These are phyloP conservation scores for Malassezia globosa DNA, from an alignment of 1,284 basidiomycete species.

Conservation along the genomic window DNA sequence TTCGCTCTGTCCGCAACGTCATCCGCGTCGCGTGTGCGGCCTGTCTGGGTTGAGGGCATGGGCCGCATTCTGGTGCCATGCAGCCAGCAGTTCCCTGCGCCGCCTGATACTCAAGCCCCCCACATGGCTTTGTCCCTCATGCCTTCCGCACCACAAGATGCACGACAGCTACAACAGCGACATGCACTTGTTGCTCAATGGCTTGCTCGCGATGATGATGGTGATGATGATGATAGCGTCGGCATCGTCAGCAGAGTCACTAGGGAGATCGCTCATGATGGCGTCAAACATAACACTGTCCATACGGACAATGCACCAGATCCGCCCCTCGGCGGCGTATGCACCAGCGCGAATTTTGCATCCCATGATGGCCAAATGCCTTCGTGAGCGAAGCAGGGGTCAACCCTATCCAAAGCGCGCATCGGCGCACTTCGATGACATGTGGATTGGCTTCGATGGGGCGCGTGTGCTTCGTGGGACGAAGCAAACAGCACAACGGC, in stretches of 20 bases:
- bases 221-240: neutral
- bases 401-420: neutral
- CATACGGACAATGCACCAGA: no score
- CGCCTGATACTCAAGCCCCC: no score
- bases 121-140: no score
- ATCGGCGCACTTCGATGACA: neutral
- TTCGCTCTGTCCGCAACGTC: neutral
- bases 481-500: neutral
- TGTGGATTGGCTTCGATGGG: conserved; percentile 15
- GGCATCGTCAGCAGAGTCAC: neutral
- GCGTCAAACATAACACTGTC: no score
- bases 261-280: no score
- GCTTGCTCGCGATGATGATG: conserved; percentile 1
- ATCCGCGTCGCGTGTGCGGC: neutral
- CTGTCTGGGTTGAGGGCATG: conserved; percentile 8
- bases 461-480: conserved; percentile 1
- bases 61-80: conserved; percentile 11
- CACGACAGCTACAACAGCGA: neutral
- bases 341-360: neutral
- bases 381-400: conserved; percentile 8
- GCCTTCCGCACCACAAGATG: no score
- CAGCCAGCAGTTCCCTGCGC: neutral
- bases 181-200: neutral
- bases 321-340: neutral
- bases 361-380: conserved; percentile 16